Conservation (phyloP, 495 filamentous ascomycete species). For the Glutinoglossum americanum region DNA sequence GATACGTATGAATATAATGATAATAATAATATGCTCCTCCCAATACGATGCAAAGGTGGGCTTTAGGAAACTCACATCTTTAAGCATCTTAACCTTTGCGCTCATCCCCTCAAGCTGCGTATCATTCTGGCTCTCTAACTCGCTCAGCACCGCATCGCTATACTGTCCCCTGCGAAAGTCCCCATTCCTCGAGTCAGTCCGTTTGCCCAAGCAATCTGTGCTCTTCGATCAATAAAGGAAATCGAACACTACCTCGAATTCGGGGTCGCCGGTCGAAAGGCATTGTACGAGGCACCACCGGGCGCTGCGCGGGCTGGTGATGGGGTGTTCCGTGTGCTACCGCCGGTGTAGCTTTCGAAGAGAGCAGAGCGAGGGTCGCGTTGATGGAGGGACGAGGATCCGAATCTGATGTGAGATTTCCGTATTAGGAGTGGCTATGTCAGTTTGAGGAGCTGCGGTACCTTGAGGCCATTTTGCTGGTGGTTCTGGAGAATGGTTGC, state of each 20-base stretch:
- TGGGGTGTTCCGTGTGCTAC: conserved; percentile 18
- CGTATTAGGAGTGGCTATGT: background rate
- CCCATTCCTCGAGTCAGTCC: background rate
- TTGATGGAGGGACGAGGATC: conserved; percentile 30
- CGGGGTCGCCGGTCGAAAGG: conserved; percentile 52
- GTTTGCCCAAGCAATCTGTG: background rate
- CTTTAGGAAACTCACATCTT: conserved; percentile 45
- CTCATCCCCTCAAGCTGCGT: conserved; percentile 70
- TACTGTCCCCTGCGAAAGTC: conserved; percentile 53
- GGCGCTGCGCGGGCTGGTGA: conserved; percentile 6
- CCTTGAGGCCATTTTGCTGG: conserved; percentile 1
- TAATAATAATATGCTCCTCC: background rate
- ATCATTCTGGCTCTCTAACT: conserved; percentile 92
- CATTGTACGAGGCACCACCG: conserved; percentile 7
- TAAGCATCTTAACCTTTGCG: conserved; percentile 78
- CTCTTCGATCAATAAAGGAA: background rate
- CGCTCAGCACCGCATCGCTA: conserved; percentile 75
- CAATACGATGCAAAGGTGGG: background rate
- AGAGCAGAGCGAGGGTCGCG: conserved; percentile 75
- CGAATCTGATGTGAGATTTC: background rate
- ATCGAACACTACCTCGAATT: conserved; percentile 38
- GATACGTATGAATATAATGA: too few relatives aligned
- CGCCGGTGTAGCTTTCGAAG: conserved; percentile 45
- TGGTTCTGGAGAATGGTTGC: background rate
- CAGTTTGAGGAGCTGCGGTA: background rate